A percentile compares a stretch with the other conserved stretches of the same genome.
These are phyloP conservation scores for Gynandropsis gynandra DNA, from an alignment of 345 rosid genomes.

Conservation along the genomic window DNA sequence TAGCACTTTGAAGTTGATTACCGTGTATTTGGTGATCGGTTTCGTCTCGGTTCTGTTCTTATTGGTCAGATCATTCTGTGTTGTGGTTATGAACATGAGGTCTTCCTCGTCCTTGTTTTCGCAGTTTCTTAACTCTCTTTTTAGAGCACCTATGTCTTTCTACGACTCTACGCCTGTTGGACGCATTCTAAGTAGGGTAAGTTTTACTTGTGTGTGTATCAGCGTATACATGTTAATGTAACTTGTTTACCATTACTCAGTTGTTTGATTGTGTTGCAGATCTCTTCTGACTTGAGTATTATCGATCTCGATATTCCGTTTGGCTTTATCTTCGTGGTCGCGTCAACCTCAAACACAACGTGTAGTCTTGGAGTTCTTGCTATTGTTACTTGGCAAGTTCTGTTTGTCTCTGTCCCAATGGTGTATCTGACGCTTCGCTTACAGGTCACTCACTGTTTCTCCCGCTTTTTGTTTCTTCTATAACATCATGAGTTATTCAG, in stretches of 20 bases:
- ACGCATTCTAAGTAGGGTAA: constrained; percentile 65
- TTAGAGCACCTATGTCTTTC: constrained; percentile 78
- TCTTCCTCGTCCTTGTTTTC: constrained; percentile 68
- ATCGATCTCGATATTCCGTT: constrained; percentile 67
- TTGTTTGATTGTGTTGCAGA: constrained; percentile 20
- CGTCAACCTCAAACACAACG: constrained; percentile 45
- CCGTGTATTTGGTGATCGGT: constrained; percentile 59
- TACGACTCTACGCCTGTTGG: constrained; percentile 90
- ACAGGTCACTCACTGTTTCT: constrained; percentile 49
- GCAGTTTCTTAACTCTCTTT: constrained; percentile 59
- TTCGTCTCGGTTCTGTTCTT: constrained; percentile 37
- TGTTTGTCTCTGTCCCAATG: constrained; percentile 53
- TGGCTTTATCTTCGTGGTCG: constrained; percentile 38
- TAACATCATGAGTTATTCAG: too few relatives aligned
- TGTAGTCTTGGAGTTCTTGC: constrained; percentile 57
- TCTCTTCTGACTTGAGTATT: constrained; percentile 58
- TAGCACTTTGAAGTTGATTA: constrained; percentile 43
- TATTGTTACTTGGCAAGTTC: constrained; percentile 64
- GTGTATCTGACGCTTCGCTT: constrained; percentile 43
- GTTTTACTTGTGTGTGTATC: background rate
- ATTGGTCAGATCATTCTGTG: constrained; percentile 43
- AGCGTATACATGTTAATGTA: constrained; percentile 9
- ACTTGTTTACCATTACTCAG: too few relatives aligned
- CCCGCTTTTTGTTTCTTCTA: background rate
- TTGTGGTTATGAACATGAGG: constrained; percentile 44